Evolutionary conservation across 805 yeast genomes (phyloP).

Genomic region (Starmerella floricola): DNA sequence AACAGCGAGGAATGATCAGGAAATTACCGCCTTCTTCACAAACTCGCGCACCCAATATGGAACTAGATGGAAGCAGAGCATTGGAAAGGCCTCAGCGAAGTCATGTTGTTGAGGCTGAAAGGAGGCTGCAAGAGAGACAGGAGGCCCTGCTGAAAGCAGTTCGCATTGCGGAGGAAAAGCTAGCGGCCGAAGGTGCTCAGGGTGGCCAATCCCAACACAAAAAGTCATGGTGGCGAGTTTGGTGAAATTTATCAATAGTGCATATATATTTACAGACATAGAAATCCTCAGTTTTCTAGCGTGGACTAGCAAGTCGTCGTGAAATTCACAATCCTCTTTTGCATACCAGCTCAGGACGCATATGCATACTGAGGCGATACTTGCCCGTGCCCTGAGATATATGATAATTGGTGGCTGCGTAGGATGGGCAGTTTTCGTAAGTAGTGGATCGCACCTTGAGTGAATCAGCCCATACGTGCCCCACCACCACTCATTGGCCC

Average conservation of each 20-base stretch:
- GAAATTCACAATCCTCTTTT: no score
- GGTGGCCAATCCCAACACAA: not conserved
- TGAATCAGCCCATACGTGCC: no score
- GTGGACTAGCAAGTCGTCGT: no score
- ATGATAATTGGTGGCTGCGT: no score
- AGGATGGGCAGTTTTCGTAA: no score
- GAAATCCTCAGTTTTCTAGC: no score
- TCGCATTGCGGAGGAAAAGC: conserved; percentile 34
- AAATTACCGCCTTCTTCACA: conserved; percentile 16
- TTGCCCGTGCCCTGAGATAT: no score
- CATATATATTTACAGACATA: no score
- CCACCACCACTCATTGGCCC: no score
- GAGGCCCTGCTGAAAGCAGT: conserved; percentile 40
- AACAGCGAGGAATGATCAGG: conserved; percentile 27
- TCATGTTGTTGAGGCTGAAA: conserved; percentile 64
- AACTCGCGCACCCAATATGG: conserved; percentile 16
- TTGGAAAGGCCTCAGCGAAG: conserved; percentile 57
- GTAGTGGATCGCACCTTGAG: no score
- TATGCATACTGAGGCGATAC: not conserved
- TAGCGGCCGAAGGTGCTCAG: not conserved
- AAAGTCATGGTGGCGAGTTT: conserved; percentile 6
- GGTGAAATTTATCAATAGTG: no score
- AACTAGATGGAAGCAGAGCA: conserved; percentile 36
- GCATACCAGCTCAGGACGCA: no score
- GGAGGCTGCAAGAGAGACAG: conserved; percentile 55